Percentiles rank a stretch among this genome's conserved stretches.
phyloP scores from a whole-genome alignment of 208 protist species.

The Tritrichomonas foetus region DNA sequence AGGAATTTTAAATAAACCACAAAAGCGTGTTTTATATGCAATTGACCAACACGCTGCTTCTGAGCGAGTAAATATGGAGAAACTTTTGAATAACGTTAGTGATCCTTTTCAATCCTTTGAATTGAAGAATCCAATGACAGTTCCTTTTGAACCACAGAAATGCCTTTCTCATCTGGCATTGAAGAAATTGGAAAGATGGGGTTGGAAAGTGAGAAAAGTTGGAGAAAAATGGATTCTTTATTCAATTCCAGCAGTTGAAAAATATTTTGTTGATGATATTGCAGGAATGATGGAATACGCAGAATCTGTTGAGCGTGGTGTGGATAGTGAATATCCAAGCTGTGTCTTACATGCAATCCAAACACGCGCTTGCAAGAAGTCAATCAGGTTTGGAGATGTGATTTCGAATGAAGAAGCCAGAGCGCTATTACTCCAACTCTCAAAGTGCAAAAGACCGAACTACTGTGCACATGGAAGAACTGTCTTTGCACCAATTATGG shows the following conservation, averaged over 20 bases:
- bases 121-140: background rate
- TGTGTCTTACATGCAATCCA: background rate
- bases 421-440: background rate
- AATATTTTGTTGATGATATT: background rate
- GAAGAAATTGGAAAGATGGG: background rate
- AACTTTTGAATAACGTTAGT: background rate
- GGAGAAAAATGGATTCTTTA: background rate
- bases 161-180: background rate
- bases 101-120: too few relatives aligned
- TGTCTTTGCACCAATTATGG: background rate
- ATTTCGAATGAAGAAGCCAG: background rate
- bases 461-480: slow-evolving; percentile 25
- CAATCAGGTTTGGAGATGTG: slow-evolving; percentile 16
- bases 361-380: background rate
- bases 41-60: slow-evolving; percentile 33
- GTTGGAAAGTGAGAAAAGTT: background rate
- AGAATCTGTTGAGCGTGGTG: background rate
- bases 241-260: background rate
- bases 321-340: background rate
- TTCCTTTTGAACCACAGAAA: background rate
- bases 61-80: background rate
- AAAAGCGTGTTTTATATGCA: background rate
- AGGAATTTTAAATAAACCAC: too few relatives aligned
- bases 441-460: background rate
- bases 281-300: background rate